Base-by-base conservation (phyloP, 257 asterid genomes). In the Solanum medicagineum region DNA sequence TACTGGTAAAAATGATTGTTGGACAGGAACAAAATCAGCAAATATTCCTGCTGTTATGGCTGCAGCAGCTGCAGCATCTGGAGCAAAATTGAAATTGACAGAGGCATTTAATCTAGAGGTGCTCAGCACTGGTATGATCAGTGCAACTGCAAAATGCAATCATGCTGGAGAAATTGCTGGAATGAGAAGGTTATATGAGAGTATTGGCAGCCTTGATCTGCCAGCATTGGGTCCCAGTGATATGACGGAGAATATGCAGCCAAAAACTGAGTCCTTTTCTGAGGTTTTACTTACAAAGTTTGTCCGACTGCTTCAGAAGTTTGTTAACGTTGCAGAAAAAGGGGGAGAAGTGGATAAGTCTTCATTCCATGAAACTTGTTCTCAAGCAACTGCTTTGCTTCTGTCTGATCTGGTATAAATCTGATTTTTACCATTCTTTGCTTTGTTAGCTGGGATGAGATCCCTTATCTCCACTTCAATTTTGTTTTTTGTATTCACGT, bases 81-180 rank as follows among this genome's bases (percentile, higher is more conserved):
- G 99, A 47, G 99, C 97, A 71, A 94, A 97, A 86, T 88, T 97
- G 88, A 95, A 97, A 87, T 89, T 93, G 92, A 87, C 93, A 13
- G 99, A 95, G 87, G 98, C 97, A 86, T 97, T 97, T 90, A 94
- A 92, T 85, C 90, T 97, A 90, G 99, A 97, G 92, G 99, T 97
- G 84, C 98, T 97, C 32, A 93, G 98, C 85, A 97, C 99, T 79
- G 98, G 99, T 84, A 90, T 97, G 87, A 95, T 95, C 73, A 97
- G 99, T 87, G 99, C 99, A 56, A 93, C 99, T 26, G 95, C 93
- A 49, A 97, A 97, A 90, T 94, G 98, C 90, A 97, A 97, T 87
- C 98, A 94, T 88, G 97, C 99, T 87, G 99, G 99, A 86, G 99
- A 97, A 95, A 97, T 97, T 87, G 98, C 94, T 32, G 98, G 99